Base-by-base conservation (phyloP, 352 stramenopile genomes). In the Phytopythium aichiense region DNA sequence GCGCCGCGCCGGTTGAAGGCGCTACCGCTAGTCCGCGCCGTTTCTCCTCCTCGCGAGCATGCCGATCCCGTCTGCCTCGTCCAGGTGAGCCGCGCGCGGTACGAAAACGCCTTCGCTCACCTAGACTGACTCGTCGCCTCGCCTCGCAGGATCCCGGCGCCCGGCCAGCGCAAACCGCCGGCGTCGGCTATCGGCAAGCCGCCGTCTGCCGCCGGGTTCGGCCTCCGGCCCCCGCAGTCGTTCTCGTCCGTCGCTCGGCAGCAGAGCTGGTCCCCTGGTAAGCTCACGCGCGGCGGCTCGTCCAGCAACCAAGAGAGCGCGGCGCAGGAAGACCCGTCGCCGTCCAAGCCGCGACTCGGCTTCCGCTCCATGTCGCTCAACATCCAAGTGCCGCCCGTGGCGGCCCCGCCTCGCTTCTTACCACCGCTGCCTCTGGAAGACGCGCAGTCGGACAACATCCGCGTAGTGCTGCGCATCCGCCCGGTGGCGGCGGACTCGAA, bases 381-480 rank as follows among this genome's bases (percentile, higher is more conserved):
- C 42, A 48, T 51, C 57, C 58, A 42, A 35, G 49, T 52, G 23
- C 50, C 50, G 33, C 42, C 30, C 15, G 71, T 52, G 54, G 65
- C 49, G 23, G 65, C 49, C 45, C 57, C 67, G 69, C 56, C 71
- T 53, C 46, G 66, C 35, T 46, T 63, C 30, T 48, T 60, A 0
- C 37, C 52, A 20, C 55, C 63, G 1, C 51, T 57, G 18, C 56
- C 67, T 40, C 56, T 59, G 25, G 60, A 72, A 30, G 62, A 64
- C 22, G 54, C 64, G 1, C 58, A 68, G 59, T 73, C 71, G 28
- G 81, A 92, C 58, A 92, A 76, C 48, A 92, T 92, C 55, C 84
- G 84, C 48, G 82, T 89, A 20, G 38, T 92, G 57, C 59, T 92
- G n/a, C 79, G 84, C 28, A 89, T 92, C 56, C 69, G 76, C 5